A percentile compares a stretch with the other conserved stretches of the same genome.
These are phyloP conservation scores for Trichophyton equinum DNA, from an alignment of 2,329 filamentous ascomycete genomes.

Conservation along the genomic window DNA sequence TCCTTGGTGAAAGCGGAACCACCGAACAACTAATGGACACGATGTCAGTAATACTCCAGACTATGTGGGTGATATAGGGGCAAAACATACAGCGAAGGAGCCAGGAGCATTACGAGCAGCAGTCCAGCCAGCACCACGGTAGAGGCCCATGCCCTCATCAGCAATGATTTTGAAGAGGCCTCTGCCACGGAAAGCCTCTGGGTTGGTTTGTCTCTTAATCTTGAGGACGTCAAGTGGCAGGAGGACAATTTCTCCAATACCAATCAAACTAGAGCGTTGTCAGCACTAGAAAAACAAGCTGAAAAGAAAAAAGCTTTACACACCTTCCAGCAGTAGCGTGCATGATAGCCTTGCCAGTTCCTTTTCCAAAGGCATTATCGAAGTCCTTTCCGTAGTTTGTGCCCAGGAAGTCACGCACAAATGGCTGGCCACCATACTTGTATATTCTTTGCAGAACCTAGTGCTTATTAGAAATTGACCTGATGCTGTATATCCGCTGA, in stretches of 20 bases:
- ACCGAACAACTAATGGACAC: slow-evolving; percentile 64
- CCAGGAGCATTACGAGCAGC: slow-evolving; percentile 93
- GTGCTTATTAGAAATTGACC: not conserved
- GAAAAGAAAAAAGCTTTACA: slow-evolving; percentile 12
- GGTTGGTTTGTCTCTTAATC: slow-evolving; percentile 99
- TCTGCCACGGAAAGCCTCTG: slow-evolving; percentile 89
- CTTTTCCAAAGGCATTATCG: slow-evolving; percentile 82
- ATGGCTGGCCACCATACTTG: slow-evolving; percentile 96
- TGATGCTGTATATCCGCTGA: not conserved
- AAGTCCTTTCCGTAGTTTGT: slow-evolving; percentile 71
- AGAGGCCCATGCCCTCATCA: slow-evolving; percentile 90
- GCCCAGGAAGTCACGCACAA: slow-evolving; percentile 78
- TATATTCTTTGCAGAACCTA: slow-evolving; percentile 87
- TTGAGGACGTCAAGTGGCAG: slow-evolving; percentile 93
- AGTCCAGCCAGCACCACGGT: slow-evolving; percentile 95
- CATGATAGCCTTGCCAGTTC: slow-evolving; percentile 96
- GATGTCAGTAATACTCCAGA: slow-evolving; percentile 10
- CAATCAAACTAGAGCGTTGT: slow-evolving; percentile 55
- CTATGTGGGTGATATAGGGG: slow-evolving; percentile 13
- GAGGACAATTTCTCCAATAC: slow-evolving; percentile 92
- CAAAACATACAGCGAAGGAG: slow-evolving; percentile 70
- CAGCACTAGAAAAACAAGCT: slow-evolving; percentile 7
- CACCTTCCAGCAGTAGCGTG: slow-evolving; percentile 89
- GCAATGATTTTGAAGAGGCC: slow-evolving; percentile 79
- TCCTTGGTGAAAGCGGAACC: slow-evolving; percentile 96